Conservation (phyloP, 768 basidiomycete genomes). For the Suillus tomentosus region DNA sequence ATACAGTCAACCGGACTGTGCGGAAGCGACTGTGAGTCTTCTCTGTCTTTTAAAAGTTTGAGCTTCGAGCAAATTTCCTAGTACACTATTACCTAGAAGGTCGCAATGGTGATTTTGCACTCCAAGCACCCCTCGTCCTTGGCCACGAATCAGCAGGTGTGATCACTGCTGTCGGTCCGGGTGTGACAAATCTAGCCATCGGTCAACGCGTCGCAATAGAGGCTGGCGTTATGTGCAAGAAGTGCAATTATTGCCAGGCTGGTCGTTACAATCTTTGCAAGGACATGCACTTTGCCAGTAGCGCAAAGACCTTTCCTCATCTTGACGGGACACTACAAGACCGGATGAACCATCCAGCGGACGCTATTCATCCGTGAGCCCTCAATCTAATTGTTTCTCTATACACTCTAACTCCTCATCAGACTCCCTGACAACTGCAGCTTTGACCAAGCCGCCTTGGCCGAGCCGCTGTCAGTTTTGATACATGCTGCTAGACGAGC, state of each 20-base stretch:
- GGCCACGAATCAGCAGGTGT: constrained; percentile 94
- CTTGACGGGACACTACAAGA: constrained; percentile 89
- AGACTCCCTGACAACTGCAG: constrained; percentile 77
- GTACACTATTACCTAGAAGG: constrained; percentile 92
- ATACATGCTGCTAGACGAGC: constrained; percentile 61
- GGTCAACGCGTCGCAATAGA: constrained; percentile 95
- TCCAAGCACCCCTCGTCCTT: constrained; percentile 84
- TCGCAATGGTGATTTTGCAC: constrained; percentile 89
- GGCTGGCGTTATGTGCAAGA: constrained; percentile 85
- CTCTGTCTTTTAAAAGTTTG: constrained; percentile 4
- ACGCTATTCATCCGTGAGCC: constrained; percentile 85
- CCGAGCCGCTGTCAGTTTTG: constrained; percentile 93
- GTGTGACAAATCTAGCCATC: constrained; percentile 59
- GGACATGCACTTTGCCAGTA: constrained; percentile 84
- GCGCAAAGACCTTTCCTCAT: constrained; percentile 91
- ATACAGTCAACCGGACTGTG: constrained; percentile 88
- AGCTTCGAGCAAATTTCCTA: constrained; percentile 30
- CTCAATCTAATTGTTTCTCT: not conserved
- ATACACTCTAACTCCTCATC: constrained; percentile 18
- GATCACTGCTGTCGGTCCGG: constrained; percentile 79
- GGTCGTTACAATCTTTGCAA: constrained; percentile 95
- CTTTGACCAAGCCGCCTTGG: constrained; percentile 83
- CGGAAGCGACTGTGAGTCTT: constrained; percentile 72
- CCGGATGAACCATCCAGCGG: constrained; percentile 85
- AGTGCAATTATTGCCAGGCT: constrained; percentile 66